Percentiles rank a stretch among this genome's conserved stretches.
Evolutionary conservation across 495 filamentous ascomycete genomes (phyloP).

Genomic region (Xylaria bambusicola): DNA sequence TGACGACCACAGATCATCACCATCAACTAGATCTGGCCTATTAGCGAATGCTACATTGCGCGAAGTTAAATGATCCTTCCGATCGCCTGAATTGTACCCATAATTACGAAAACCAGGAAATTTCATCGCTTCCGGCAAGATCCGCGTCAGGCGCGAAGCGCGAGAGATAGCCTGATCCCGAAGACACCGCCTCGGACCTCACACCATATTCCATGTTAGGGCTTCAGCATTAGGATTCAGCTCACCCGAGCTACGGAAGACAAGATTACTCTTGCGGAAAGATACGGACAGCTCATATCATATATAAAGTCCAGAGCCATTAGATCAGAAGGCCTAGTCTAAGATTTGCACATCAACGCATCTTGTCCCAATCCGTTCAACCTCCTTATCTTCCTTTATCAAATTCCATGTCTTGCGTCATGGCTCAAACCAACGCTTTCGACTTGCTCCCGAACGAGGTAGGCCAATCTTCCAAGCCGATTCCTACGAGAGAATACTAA

Average conservation of each 20-base stretch:
- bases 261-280: not conserved
- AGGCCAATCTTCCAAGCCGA: constrained; percentile 15
- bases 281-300: not conserved
- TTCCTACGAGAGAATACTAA: constrained; percentile 12
- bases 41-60: too few species aligned
- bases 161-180: constrained; percentile 1
- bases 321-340: not conserved
- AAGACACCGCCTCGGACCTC: constrained; percentile 6
- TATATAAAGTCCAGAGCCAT: constrained; percentile 9
- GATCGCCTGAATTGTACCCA: not conserved
- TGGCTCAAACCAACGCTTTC: constrained; percentile 33
- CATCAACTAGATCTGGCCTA: too few species aligned
- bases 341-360: constrained; percentile 26
- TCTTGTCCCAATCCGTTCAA: constrained; percentile 26
- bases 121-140: constrained; percentile 5
- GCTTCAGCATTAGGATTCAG: not conserved
- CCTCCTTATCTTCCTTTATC: constrained; percentile 32
- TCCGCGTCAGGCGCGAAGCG: constrained; percentile 1
- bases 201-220: constrained; percentile 4
- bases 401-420: constrained; percentile 32
- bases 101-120: not conserved
- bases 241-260: not conserved
- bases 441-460: constrained; percentile 50
- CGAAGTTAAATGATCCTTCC: not conserved
- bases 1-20: too few species aligned